phyloP scores from a whole-genome alignment of 352 stramenopile species.

The Halophytophthora polymorphica region DNA sequence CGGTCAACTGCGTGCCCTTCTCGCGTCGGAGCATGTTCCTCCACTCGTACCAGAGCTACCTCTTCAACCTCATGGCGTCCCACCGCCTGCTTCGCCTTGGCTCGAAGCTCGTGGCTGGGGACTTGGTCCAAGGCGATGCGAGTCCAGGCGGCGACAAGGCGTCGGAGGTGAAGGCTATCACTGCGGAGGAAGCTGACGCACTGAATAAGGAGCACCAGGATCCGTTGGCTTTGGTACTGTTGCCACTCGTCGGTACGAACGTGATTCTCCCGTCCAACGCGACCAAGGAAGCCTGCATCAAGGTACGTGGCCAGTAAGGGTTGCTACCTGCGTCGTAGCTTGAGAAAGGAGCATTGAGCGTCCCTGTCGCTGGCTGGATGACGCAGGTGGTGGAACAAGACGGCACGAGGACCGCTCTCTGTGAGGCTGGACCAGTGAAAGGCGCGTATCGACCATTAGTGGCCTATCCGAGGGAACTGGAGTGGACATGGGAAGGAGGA shows the following conservation, averaged over 20 bases:
- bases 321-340: too few species aligned
- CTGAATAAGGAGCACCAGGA: conserved; percentile 30
- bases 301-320: conserved; percentile 28
- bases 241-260: conserved; percentile 61
- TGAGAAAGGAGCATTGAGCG: background rate
- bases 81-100: conserved; percentile 41
- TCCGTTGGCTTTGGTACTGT: conserved; percentile 37
- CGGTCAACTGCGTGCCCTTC: conserved; percentile 48
- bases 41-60: conserved; percentile 74
- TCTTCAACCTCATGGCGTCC: conserved; percentile 70
- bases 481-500: conserved; percentile 37
- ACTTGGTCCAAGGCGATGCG: conserved; percentile 35
- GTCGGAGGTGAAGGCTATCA: conserved; percentile 28
- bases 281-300: conserved; percentile 32
- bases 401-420: conserved; percentile 37
- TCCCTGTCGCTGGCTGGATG: background rate
- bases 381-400: conserved; percentile 46
- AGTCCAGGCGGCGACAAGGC: conserved; percentile 9
- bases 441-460: conserved; percentile 60
- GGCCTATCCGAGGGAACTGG: conserved; percentile 35
- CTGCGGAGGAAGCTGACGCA: conserved; percentile 28
- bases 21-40: conserved; percentile 67
- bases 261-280: conserved; percentile 43
- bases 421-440: conserved; percentile 42
- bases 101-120: conserved; percentile 42